Evolutionary conservation across 2,329 filamentous ascomycete species (phyloP).

Genomic region (Colletotrichum destructivum): DNA sequence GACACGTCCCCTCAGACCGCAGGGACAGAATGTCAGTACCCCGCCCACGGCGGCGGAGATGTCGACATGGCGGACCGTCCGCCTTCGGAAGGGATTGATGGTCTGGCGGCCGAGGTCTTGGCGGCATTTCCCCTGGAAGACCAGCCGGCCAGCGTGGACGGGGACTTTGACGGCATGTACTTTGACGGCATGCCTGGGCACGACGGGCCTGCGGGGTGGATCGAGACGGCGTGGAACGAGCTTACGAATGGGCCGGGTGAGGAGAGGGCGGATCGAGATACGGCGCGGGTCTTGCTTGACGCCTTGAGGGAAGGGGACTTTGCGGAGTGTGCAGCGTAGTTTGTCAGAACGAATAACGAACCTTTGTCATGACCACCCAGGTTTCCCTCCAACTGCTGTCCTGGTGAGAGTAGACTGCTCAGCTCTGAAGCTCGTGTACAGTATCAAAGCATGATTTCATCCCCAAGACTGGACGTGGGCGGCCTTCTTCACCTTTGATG

Average conservation of each 20-base stretch:
- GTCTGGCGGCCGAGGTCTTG: conserved; percentile 51
- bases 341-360: background rate
- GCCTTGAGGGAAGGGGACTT: conserved; percentile 52
- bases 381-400: no score
- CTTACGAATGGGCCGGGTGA: conserved; percentile 45
- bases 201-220: conserved; percentile 53
- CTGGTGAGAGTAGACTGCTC: no score
- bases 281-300: conserved; percentile 56
- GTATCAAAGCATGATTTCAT: no score
- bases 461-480: no score
- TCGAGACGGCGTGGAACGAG: conserved; percentile 55
- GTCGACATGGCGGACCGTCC: conserved; percentile 41
- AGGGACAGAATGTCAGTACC: conserved; percentile 10
- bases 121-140: conserved; percentile 52
- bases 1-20: conserved; percentile 23
- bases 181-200: conserved; percentile 49
- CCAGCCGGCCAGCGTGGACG: conserved; percentile 44
- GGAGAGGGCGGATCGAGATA: conserved; percentile 54
- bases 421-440: no score
- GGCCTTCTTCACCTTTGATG: no score
- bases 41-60: conserved; percentile 24
- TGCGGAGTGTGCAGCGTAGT: conserved; percentile 41
- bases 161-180: conserved; percentile 48
- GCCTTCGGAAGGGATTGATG: conserved; percentile 50
- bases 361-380: background rate